These are phyloP conservation scores for Ceriops tagal DNA, from an alignment of 345 rosid species.

Conservation along the genomic window DNA sequence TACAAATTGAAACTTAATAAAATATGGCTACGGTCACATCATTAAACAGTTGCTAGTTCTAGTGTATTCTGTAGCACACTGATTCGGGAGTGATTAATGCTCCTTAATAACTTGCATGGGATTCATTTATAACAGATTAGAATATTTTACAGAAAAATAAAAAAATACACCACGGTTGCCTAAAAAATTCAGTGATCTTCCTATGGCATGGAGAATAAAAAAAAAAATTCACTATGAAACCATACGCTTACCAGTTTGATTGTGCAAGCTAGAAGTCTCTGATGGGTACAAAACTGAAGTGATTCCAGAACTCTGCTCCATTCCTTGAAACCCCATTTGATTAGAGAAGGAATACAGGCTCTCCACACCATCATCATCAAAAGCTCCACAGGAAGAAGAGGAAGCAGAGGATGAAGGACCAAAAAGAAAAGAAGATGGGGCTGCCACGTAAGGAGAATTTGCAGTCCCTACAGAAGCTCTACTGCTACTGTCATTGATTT, in stretches of 20 bases:
- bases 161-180: background rate
- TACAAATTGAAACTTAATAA: slow-evolving; percentile 5
- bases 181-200: too few relatives aligned
- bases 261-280: slow-evolving; percentile 59
- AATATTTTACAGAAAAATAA: background rate
- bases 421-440: slow-evolving; percentile 34
- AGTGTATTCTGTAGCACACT: slow-evolving; percentile 3
- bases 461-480: slow-evolving; percentile 10
- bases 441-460: slow-evolving; percentile 28
- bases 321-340: slow-evolving; percentile 69
- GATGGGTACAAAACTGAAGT: slow-evolving; percentile 54
- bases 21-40: slow-evolving; percentile 12
- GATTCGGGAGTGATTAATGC: background rate
- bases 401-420: slow-evolving; percentile 48
- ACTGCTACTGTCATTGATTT: slow-evolving; percentile 19
- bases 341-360: slow-evolving; percentile 44
- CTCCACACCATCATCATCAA: slow-evolving; percentile 40
- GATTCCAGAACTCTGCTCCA: slow-evolving; percentile 43
- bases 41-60: slow-evolving; percentile 11
- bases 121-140: background rate
- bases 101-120: background rate
- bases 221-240: background rate
- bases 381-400: slow-evolving; percentile 51
- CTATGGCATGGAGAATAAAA: background rate
- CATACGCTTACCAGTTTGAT: slow-evolving; percentile 71